Evolutionary conservation across 129 eudicot species (phyloP).

Genomic region (Saposhnikovia divaricata): DNA sequence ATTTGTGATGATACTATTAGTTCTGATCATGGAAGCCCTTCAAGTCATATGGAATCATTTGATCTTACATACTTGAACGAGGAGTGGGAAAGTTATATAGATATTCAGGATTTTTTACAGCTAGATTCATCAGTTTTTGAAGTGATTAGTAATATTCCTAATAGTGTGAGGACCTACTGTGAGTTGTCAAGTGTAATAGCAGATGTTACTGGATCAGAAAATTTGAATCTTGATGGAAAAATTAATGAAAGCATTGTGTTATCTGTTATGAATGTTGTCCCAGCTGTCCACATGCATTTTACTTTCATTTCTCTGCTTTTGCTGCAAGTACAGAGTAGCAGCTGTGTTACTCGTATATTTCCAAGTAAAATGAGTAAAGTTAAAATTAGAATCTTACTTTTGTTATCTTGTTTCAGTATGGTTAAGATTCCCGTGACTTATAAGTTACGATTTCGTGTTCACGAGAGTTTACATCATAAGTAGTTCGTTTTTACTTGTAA

Average conservation of each 20-base stretch:
- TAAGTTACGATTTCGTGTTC: too few relatives aligned
- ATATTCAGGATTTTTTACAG: constrained; percentile 15
- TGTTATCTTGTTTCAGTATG: too few relatives aligned
- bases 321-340: background rate
- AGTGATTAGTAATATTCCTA: background rate
- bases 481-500: too few relatives aligned
- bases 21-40: background rate
- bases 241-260: constrained; percentile 13
- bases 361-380: background rate
- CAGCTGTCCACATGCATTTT: background rate
- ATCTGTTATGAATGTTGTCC: constrained; percentile 3
- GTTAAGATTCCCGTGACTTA: too few relatives aligned
- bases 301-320: background rate
- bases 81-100: constrained; percentile 20
- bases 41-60: background rate
- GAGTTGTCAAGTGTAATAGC: background rate
- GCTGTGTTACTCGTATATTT: background rate
- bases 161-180: background rate
- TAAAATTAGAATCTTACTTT: background rate
- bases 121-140: constrained; percentile 1
- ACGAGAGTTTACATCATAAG: too few relatives aligned
- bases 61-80: background rate
- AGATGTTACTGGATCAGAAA: constrained; percentile 19
- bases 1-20: background rate
- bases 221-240: constrained; percentile 15